Evolutionary conservation across 2,329 filamentous ascomycete genomes (phyloP).

Genomic region (Juglanconis oblonga): DNA sequence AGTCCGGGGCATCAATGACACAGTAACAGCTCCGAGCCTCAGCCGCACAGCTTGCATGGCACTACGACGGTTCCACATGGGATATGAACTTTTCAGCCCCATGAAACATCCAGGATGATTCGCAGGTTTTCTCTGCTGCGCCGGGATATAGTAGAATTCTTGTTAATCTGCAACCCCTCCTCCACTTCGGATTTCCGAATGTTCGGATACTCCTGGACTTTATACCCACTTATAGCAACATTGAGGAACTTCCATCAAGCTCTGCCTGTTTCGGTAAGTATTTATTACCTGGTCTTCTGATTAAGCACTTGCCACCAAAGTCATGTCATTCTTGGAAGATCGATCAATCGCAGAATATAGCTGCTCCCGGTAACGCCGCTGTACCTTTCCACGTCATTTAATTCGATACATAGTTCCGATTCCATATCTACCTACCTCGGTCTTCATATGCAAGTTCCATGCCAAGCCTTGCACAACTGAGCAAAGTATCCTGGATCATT

Average conservation of each 20-base stretch:
- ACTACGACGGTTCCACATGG: background rate
- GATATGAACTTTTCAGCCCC: background rate
- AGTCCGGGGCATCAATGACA: background rate
- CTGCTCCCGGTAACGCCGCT: too few species aligned
- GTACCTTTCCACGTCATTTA: too few species aligned
- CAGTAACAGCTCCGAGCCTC: background rate
- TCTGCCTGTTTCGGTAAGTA: background rate
- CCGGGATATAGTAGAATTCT: background rate
- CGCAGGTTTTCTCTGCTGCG: background rate
- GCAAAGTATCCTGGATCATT: too few species aligned
- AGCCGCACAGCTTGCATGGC: slow-evolving; percentile 3
- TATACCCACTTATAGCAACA: background rate
- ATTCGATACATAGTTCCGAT: too few species aligned
- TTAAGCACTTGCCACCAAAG: too few species aligned
- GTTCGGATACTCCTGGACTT: background rate
- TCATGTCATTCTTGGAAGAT: too few species aligned
- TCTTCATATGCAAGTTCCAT: too few species aligned
- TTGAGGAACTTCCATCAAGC: background rate
- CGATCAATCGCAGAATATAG: too few species aligned
- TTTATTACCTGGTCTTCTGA: too few species aligned
- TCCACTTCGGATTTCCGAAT: background rate
- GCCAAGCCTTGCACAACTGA: too few species aligned
- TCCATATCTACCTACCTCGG: too few species aligned
- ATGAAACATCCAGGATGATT: background rate
- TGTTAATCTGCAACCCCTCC: background rate